A percentile compares a stretch with the other conserved stretches of the same genome.
Conservation (phyloP, 2,329 filamentous ascomycete genomes). For the Verticillium nonalfalfae region DNA sequence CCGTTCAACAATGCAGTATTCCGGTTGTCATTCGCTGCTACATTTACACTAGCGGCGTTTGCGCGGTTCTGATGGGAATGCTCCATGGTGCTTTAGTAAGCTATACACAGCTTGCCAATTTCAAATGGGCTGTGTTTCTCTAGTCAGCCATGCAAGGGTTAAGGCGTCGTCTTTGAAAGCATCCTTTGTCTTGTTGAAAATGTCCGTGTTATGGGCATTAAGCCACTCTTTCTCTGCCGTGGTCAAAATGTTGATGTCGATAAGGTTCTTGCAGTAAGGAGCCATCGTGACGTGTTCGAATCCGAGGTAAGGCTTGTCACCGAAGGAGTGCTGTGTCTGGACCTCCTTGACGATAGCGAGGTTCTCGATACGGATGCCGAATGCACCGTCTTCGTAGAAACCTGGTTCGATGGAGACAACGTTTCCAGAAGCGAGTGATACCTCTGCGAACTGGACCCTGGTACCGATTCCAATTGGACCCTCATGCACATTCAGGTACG, state of each 20-base stretch:
- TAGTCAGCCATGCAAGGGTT: slow-evolving; percentile 73
- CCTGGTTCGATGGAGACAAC: slow-evolving; percentile 95
- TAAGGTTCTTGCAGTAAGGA: slow-evolving; percentile 84
- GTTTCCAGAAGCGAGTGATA: slow-evolving; percentile 83
- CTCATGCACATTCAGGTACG: slow-evolving; percentile 94
- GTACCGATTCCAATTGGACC: slow-evolving; percentile 95
- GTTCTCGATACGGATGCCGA: slow-evolving; percentile 95
- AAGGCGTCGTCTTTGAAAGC: slow-evolving; percentile 69
- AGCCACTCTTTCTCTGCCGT: slow-evolving; percentile 75
- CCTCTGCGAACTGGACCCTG: slow-evolving; percentile 83
- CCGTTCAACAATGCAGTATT: slow-evolving; percentile 9
- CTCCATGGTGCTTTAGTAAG: not conserved
- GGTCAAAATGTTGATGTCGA: slow-evolving; percentile 68
- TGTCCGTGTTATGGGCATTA: slow-evolving; percentile 76
- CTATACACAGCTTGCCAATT: not conserved
- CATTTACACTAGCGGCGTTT: slow-evolving; percentile 60
- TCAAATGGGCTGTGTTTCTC: slow-evolving; percentile 67
- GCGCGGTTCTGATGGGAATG: slow-evolving; percentile 33
- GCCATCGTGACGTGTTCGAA: slow-evolving; percentile 98
- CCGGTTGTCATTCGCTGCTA: slow-evolving; percentile 54
- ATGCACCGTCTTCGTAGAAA: slow-evolving; percentile 93
- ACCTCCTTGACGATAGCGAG: slow-evolving; percentile 85
- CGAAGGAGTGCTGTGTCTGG: slow-evolving; percentile 81
- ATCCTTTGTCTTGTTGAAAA: slow-evolving; percentile 72
- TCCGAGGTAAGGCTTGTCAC: slow-evolving; percentile 87